Percentiles rank a stretch among this genome's conserved stretches.
Conservation (phyloP, 2,329 filamentous ascomycete genomes). For the Decorospora gaudefroyi region DNA sequence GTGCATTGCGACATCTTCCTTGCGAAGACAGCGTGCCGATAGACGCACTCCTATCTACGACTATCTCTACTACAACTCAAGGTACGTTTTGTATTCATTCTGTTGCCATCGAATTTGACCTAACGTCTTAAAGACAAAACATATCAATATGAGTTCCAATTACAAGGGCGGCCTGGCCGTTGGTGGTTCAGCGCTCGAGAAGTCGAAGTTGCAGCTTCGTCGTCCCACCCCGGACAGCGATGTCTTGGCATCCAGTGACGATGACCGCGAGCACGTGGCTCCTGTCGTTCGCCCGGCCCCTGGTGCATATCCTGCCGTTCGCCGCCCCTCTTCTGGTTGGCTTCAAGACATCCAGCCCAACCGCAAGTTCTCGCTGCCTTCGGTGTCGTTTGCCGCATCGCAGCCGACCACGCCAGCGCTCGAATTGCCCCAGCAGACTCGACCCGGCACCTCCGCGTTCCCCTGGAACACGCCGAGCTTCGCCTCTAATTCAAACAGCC, state of each 20-base stretch:
- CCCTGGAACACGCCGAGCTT: conserved; percentile 51
- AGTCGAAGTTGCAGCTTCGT: conserved; percentile 68
- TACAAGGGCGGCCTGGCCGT: conserved; percentile 41
- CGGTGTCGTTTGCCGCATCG: conserved; percentile 71
- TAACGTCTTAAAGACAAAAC: conserved; percentile 14
- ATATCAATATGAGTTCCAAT: conserved; percentile 32
- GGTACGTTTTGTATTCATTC: conserved; percentile 14
- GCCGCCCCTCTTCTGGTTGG: conserved; percentile 60
- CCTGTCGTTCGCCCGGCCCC: conserved; percentile 28
- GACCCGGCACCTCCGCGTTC: conserved; percentile 50
- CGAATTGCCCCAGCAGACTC: conserved; percentile 58
- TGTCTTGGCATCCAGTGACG: conserved; percentile 89
- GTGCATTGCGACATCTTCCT: conserved; percentile 8
- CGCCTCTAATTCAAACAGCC: conserved; percentile 28
- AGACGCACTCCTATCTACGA: conserved; percentile 3
- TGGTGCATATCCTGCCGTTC: conserved; percentile 29
- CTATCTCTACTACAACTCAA: conserved; percentile 11
- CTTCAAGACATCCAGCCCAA: conserved; percentile 74
- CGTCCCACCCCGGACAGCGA: conserved; percentile 93
- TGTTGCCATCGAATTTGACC: not conserved
- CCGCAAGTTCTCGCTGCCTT: conserved; percentile 75
- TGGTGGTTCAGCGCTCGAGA: conserved; percentile 58
- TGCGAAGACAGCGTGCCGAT: conserved; percentile 13
- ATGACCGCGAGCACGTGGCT: conserved; percentile 69
- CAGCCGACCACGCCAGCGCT: conserved; percentile 78